Evolutionary conservation across 2,329 filamentous ascomycete species (phyloP).

Genomic region (Atkinsonella texensis): DNA sequence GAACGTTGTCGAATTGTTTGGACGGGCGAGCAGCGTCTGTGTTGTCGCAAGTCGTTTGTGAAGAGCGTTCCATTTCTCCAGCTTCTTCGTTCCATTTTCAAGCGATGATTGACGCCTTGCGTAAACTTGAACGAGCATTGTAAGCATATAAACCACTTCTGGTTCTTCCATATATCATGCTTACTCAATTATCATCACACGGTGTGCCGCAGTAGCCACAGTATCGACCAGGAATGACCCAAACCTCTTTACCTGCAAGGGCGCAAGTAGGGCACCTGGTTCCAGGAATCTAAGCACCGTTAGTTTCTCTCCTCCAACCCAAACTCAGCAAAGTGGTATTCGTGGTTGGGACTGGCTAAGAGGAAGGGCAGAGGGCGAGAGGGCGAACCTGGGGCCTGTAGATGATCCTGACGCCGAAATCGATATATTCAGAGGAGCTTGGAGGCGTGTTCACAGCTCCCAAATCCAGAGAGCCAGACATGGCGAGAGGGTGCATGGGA

Average conservation of each 20-base stretch:
- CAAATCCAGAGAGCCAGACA: neutral
- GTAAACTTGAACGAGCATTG: too few species aligned
- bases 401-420: constrained; percentile 3
- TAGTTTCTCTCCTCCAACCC: neutral
- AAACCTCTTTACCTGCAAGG: constrained; percentile 36
- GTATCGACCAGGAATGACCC: constrained; percentile 41
- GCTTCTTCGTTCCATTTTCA: too few species aligned
- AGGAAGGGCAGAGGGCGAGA: too few species aligned
- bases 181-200: constrained; percentile 14
- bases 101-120: too few species aligned
- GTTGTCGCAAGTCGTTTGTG: too few species aligned
- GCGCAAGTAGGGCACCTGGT: constrained; percentile 41
- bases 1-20: too few species aligned
- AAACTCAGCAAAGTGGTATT: too few species aligned
- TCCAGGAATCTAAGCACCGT: constrained; percentile 29
- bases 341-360: too few species aligned
- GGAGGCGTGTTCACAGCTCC: neutral
- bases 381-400: constrained; percentile 8
- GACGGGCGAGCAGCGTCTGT: too few species aligned
- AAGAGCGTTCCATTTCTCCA: too few species aligned
- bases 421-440: constrained; percentile 1
- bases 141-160: too few species aligned
- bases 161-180: neutral
- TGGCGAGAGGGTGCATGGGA: neutral
- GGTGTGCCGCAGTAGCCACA: constrained; percentile 40